phyloP scores from a whole-genome alignment of 305 asterid genomes.

The Ajuga reptans region DNA sequence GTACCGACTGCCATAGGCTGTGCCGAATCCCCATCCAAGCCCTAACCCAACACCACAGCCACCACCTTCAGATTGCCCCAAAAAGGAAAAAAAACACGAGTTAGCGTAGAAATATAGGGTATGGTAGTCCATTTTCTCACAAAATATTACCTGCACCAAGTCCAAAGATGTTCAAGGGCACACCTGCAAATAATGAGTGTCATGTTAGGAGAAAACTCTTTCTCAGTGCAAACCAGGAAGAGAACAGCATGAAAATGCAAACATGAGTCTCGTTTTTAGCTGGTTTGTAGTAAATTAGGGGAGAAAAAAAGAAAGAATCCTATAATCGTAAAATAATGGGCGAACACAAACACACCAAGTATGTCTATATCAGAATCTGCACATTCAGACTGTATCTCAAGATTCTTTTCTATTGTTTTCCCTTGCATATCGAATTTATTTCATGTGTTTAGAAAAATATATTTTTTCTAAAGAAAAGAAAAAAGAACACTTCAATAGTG shows the following conservation, averaged over 20 bases:
- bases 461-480: too few relatives aligned
- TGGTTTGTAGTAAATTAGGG: neutral
- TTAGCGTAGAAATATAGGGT: conserved; percentile 7
- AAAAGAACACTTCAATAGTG: too few relatives aligned
- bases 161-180: conserved; percentile 67
- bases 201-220: neutral
- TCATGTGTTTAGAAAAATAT: too few relatives aligned
- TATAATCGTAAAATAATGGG: neutral
- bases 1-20: conserved; percentile 76
- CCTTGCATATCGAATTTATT: neutral
- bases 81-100: conserved; percentile 1
- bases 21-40: conserved; percentile 92
- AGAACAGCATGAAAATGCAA: neutral
- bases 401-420: neutral
- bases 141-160: conserved; percentile 63
- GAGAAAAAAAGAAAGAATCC: too few relatives aligned
- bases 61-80: conserved; percentile 48
- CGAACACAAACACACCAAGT: neutral
- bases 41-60: conserved; percentile 87
- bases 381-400: neutral
- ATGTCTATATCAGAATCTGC: too few relatives aligned
- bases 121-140: neutral
- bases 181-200: conserved; percentile 37
- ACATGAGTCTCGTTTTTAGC: neutral
- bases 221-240: neutral